Evolutionary conservation across 805 yeast species (phyloP).

Genomic region (Yamadazyma tumulicola): DNA sequence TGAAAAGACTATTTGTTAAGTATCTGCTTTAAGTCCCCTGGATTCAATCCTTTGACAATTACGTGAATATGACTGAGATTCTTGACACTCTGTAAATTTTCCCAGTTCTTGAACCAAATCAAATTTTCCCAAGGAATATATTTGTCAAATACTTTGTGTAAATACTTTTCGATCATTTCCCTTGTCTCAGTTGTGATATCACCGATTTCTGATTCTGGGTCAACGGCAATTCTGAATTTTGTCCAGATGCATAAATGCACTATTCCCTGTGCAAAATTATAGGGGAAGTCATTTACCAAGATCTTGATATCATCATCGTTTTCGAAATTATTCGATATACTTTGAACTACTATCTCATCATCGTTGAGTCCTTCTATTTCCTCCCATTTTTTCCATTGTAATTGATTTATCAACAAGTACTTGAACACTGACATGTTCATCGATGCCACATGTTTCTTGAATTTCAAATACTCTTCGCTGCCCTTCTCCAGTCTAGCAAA

Average conservation of each 20-base stretch:
- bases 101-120: constrained; percentile 73
- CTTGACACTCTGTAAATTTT: constrained; percentile 63
- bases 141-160: constrained; percentile 46
- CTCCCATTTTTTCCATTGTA: constrained; percentile 47
- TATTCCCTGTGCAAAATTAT: constrained; percentile 50
- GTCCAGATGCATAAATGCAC: constrained; percentile 68
- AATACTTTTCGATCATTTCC: constrained; percentile 39
- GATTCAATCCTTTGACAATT: constrained; percentile 41
- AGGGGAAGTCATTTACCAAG: constrained; percentile 62
- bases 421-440: constrained; percentile 43
- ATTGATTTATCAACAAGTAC: constrained; percentile 44
- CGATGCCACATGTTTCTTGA: constrained; percentile 38
- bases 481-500: constrained; percentile 47
- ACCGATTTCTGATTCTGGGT: constrained; percentile 47
- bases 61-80: constrained; percentile 71
- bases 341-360: constrained; percentile 12
- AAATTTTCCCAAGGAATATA: constrained; percentile 40
- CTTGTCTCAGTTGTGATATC: constrained; percentile 46
- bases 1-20: no score
- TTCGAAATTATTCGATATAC: constrained; percentile 33
- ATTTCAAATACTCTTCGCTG: constrained; percentile 42
- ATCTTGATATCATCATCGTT: constrained; percentile 42
- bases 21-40: constrained; percentile 18
- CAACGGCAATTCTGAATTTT: constrained; percentile 52
- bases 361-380: constrained; percentile 18